Evolutionary conservation across 495 filamentous ascomycete species (phyloP), one percentile per base, ranked within the genome.

Genomic region (Diplogelasinospora grovesii): DNA sequence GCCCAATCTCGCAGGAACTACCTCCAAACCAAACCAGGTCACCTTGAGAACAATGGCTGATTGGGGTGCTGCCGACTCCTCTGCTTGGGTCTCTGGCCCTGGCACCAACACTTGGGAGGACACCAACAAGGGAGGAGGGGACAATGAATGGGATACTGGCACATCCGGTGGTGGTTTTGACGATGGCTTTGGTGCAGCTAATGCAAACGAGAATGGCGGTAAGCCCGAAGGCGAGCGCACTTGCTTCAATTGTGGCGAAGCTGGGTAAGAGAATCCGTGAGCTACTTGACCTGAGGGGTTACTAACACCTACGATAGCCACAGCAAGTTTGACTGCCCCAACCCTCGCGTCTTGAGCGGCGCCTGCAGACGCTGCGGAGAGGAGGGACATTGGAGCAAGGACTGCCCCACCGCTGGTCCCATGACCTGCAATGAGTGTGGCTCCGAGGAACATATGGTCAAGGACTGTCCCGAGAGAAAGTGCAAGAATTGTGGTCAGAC

Each of bases 191-290:
- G 16, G 22, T 19, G n/a, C 25, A 19, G 23, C 38, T 13, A 30
- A 16, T 49, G 60, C 60, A 48, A 46, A 50, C 33, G 49, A 51
- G n/a, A 38, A 78, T 68, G 74, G 74, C 75, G 76, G 72, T 74
- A 80, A 83, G 79, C 56, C 70, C 74, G 78, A 71, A 31, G 46
- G 45, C 8, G 56, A 59, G 22, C 69, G 67, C 18, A 73, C 67
- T 22, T 94, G 86, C 65, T 93, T 79, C 73, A 89, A 87, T 55
- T 94, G 87, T 46, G 84, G 82, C 24, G 61, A 87, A 53, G 60
- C 70, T 43, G 85, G 83, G 82, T 83, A 69, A 64, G 66, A n/a
- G 9, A 34, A 18, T 33, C 30, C 27, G 15, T 3, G 27, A 4
- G 10, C 10, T n/a, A 10, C 9, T 11, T n/a, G 28, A 31, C 27